Percentiles rank a stretch among this genome's conserved stretches.
These are phyloP conservation scores for Aspergillus egyptiacus DNA, from an alignment of 495 filamentous ascomycete species.

Conservation along the genomic window DNA sequence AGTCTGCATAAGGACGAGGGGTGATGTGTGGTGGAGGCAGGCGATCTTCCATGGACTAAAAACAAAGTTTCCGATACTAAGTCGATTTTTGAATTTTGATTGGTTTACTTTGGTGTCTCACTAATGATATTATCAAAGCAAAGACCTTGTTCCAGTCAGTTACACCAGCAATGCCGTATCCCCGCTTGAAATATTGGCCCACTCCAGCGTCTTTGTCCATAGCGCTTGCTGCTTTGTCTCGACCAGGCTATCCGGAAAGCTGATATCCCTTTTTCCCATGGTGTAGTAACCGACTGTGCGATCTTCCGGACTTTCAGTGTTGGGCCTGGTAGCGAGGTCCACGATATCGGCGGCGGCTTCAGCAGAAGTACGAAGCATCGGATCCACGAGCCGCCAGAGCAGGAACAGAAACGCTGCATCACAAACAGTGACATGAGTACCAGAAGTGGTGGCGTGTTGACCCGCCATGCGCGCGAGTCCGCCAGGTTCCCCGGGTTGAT, in stretches of 20 bases:
- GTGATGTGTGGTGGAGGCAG: too few relatives aligned
- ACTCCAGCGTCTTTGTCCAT: conserved; percentile 41
- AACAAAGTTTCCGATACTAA: too few relatives aligned
- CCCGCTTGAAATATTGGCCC: conserved; percentile 19
- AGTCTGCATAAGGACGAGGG: too few relatives aligned
- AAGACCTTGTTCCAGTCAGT: too few relatives aligned
- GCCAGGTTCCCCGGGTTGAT: conserved; percentile 42
- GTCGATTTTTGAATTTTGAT: too few relatives aligned
- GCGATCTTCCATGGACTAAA: too few relatives aligned
- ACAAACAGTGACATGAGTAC: conserved; percentile 6
- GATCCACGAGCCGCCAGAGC: conserved; percentile 22
- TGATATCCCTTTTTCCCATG: conserved; percentile 28
- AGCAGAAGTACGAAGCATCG: conserved; percentile 25
- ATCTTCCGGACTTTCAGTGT: conserved; percentile 22
- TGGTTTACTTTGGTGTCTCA: too few relatives aligned
- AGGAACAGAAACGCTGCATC: conserved; percentile 26
- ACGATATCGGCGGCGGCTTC: conserved; percentile 35
- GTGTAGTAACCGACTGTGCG: conserved; percentile 33
- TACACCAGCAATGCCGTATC: background rate
- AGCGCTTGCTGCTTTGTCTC: conserved; percentile 36
- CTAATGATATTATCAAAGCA: too few relatives aligned
- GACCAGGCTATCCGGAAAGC: conserved; percentile 34
- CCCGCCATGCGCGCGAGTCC: conserved; percentile 40
- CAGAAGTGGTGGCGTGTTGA: conserved; percentile 28
- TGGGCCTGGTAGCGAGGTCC: conserved; percentile 23